Conservation (phyloP, 1,139 yeast species). For the Pichia sp. region DNA sequence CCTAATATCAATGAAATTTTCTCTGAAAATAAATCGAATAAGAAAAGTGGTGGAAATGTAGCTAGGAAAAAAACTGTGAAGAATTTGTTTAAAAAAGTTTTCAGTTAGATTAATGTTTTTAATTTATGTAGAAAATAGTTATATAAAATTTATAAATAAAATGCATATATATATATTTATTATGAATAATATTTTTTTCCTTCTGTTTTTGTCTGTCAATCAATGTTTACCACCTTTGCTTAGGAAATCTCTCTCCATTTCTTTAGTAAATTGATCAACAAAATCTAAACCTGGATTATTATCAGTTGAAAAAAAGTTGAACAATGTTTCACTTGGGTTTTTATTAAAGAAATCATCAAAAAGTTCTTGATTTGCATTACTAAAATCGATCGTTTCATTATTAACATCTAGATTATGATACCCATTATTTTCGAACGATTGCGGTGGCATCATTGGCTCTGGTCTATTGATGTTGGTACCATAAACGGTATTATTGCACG, state of each 20-base stretch:
- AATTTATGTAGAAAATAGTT: neutral
- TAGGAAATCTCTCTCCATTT: conserved; percentile 54
- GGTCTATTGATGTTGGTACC: no score
- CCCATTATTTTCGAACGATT: neutral
- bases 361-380: conserved; percentile 24
- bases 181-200: no score
- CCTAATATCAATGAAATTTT: no score
- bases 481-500: neutral
- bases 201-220: no score
- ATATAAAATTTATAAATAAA: neutral
- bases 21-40: neutral
- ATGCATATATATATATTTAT: neutral
- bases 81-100: conserved; percentile 13
- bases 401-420: neutral
- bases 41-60: neutral
- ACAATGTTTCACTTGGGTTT: conserved; percentile 48
- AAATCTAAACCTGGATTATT: conserved; percentile 70
- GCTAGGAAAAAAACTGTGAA: conserved; percentile 10
- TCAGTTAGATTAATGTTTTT: conserved; percentile 2
- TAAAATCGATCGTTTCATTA: conserved; percentile 11
- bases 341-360: conserved; percentile 29
- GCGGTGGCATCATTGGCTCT: no score
- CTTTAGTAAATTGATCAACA: conserved; percentile 85
- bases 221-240: conserved; percentile 23
- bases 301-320: conserved; percentile 60